A percentile compares a stretch with the other conserved stretches of the same genome.
phyloP scores from a whole-genome alignment of 805 yeast genomes.

The Lipomyces yamadae region DNA sequence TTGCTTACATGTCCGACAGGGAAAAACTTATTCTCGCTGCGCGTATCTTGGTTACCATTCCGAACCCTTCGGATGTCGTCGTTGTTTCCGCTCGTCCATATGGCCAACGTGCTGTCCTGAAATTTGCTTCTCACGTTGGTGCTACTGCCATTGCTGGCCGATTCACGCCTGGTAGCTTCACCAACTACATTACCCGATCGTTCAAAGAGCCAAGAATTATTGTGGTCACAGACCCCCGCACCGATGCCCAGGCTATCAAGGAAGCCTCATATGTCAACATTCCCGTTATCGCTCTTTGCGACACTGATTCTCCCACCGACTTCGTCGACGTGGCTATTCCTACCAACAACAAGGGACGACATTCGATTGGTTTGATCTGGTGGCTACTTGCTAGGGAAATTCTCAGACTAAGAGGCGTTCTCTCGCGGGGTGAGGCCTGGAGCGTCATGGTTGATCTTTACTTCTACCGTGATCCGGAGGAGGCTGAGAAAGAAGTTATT shows the following conservation, averaged over 20 bases:
- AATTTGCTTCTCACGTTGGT: conserved; percentile 99
- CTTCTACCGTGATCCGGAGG: conserved; percentile 99
- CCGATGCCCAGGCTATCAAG: conserved; percentile 99
- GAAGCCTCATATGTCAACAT: conserved; percentile 99
- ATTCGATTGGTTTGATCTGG: conserved; percentile 99
- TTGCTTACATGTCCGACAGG: conserved; percentile 20
- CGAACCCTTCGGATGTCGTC: conserved; percentile 97
- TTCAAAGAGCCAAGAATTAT: conserved; percentile 99
- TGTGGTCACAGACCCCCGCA: conserved; percentile 99
- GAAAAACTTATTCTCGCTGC: conserved; percentile 99
- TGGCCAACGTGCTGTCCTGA: conserved; percentile 99
- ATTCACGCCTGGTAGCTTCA: conserved; percentile 99
- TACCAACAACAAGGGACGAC: conserved; percentile 99
- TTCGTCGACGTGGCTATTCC: conserved; percentile 99
- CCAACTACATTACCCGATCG: conserved; percentile 99
- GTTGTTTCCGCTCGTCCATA: conserved; percentile 98
- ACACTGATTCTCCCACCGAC: conserved; percentile 98
- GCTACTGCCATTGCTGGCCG: conserved; percentile 99
- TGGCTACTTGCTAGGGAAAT: conserved; percentile 99
- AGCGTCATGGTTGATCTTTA: conserved; percentile 98
- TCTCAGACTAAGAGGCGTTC: conserved; percentile 96
- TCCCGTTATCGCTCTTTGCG: conserved; percentile 99
- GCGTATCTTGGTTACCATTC: conserved; percentile 98
- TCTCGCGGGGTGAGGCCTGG: conserved; percentile 97
- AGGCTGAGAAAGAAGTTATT: conserved; percentile 78